These are phyloP conservation scores for Dioscorea dumetorum DNA, from an alignment of 106 monocot species.

Conservation along the genomic window DNA sequence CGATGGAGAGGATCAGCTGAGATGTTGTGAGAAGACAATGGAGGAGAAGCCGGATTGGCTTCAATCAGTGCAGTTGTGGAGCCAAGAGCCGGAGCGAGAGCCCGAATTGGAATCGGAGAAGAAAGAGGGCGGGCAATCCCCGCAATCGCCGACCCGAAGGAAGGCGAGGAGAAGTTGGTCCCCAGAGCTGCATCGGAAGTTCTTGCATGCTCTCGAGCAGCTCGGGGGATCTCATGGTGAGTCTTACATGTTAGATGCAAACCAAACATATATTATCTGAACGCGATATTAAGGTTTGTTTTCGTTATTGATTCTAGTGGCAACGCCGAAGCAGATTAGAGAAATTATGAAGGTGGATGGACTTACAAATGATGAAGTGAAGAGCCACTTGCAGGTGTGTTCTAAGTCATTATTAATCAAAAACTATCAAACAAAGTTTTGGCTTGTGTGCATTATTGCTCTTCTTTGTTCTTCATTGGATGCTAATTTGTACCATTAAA, in stretches of 20 bases:
- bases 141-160: conserved; percentile 20
- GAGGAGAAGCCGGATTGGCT: conserved; percentile 36
- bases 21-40: neutral
- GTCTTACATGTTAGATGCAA: too few relatives aligned
- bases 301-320: neutral
- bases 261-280: too few relatives aligned
- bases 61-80: conserved; percentile 33
- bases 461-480: neutral
- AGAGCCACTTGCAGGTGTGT: conserved; percentile 21
- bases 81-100: neutral
- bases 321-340: conserved; percentile 15
- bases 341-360: conserved; percentile 21
- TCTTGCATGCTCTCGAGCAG: conserved; percentile 27
- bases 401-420: neutral
- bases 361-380: conserved; percentile 19
- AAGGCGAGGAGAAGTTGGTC: conserved; percentile 29
- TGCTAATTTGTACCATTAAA: neutral
- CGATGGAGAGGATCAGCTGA: neutral
- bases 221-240: conserved; percentile 37
- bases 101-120: conserved; percentile 1
- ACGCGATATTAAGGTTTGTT: neutral
- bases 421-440: neutral
- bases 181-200: conserved; percentile 34
- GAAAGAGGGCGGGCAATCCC: conserved; percentile 8
- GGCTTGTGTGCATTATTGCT: neutral